Percentiles rank a stretch among this genome's conserved stretches.
Conservation (phyloP, 495 filamentous ascomycete species). For the Melanomma pulvis-pyrius region DNA sequence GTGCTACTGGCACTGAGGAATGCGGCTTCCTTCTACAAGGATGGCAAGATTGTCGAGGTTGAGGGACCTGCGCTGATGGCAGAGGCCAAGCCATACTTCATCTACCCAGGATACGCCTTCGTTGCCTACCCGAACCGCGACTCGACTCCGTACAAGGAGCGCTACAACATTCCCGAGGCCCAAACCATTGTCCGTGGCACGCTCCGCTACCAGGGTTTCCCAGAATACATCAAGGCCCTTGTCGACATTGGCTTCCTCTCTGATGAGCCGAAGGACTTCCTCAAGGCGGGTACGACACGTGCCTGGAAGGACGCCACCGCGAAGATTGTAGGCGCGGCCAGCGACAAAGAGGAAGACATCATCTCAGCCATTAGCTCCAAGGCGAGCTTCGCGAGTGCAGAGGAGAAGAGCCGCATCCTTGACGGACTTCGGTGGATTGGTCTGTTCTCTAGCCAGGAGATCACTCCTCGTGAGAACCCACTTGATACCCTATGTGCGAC, state of each 20-base stretch:
- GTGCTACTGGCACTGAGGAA: constrained; percentile 86
- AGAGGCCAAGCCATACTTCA: constrained; percentile 84
- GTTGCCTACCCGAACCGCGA: constrained; percentile 95
- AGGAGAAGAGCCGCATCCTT: constrained; percentile 77
- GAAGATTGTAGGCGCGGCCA: constrained; percentile 69
- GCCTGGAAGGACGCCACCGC: constrained; percentile 82
- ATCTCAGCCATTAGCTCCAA: constrained; percentile 72
- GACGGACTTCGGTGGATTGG: constrained; percentile 83
- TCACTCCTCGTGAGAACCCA: constrained; percentile 75
- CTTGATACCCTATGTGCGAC: constrained; percentile 88
- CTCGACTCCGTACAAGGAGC: constrained; percentile 80
- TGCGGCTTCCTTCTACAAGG: constrained; percentile 78
- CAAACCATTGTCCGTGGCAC: constrained; percentile 75
- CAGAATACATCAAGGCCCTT: constrained; percentile 81
- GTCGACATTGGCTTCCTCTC: constrained; percentile 83
- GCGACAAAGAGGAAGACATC: constrained; percentile 65
- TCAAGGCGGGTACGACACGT: constrained; percentile 52
- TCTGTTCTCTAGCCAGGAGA: constrained; percentile 75
- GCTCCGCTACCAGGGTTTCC: constrained; percentile 83
- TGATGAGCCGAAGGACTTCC: constrained; percentile 62
- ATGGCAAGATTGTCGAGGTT: constrained; percentile 68
- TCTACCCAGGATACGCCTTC: constrained; percentile 85
- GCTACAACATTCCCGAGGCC: constrained; percentile 88
- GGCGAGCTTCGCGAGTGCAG: constrained; percentile 67
- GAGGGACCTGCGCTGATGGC: constrained; percentile 70